Evolutionary conservation across 1,139 yeast genomes (phyloP).

Genomic region (Casaregolazyma lundiana): DNA sequence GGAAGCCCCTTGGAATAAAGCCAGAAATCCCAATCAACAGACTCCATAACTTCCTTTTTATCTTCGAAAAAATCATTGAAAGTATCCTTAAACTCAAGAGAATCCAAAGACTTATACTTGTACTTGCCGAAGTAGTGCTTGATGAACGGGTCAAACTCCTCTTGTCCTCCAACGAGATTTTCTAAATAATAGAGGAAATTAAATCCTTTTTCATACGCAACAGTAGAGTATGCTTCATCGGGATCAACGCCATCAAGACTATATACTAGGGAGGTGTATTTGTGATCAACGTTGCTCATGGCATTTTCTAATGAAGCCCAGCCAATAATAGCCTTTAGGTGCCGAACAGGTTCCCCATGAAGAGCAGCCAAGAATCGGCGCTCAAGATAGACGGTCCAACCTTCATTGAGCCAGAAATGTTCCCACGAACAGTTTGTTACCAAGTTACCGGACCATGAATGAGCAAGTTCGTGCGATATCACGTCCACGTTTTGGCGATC

Average conservation of each 20-base stretch:
- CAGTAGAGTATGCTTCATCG: constrained; percentile 82
- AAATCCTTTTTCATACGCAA: constrained; percentile 90
- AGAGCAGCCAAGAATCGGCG: constrained; percentile 73
- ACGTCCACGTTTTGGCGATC: constrained; percentile 85
- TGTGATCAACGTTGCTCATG: constrained; percentile 53
- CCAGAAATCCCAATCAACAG: constrained; percentile 85
- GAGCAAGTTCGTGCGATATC: constrained; percentile 88
- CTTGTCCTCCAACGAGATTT: constrained; percentile 55
- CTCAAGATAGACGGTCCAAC: constrained; percentile 92
- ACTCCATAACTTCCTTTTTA: constrained; percentile 48
- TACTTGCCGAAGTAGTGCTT: constrained; percentile 69
- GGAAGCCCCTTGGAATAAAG: constrained; percentile 80
- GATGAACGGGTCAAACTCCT: constrained; percentile 70
- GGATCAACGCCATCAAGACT: constrained; percentile 69
- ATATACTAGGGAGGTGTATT: constrained; percentile 63
- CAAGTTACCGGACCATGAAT: constrained; percentile 87
- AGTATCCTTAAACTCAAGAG: constrained; percentile 74
- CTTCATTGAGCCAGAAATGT: constrained; percentile 93
- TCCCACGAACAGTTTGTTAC: constrained; percentile 91
- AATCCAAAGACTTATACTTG: constrained; percentile 68
- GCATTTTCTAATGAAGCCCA: constrained; percentile 76
- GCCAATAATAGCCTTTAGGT: constrained; percentile 80
- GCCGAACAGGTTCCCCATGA: constrained; percentile 74
- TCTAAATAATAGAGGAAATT: constrained; percentile 74
- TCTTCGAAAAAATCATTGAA: constrained; percentile 53